These are phyloP conservation scores for Solanum chmielewskii DNA, from an alignment of 257 asterid species.

Conservation along the genomic window DNA sequence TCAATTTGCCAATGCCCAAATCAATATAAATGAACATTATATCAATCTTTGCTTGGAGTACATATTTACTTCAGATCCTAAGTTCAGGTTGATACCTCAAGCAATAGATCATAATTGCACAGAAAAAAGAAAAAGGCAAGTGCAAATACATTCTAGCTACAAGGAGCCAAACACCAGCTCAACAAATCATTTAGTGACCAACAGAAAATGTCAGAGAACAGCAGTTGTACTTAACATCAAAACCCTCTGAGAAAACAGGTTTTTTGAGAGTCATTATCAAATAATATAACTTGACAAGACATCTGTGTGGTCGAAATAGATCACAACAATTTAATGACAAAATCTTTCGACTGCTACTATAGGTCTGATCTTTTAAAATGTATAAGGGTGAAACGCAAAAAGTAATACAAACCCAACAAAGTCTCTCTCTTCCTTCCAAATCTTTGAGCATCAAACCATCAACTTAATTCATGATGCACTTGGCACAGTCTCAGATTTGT, in stretches of 20 bases:
- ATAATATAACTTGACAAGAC: neutral
- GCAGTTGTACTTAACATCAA: neutral
- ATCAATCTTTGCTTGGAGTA: neutral
- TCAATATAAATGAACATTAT: neutral
- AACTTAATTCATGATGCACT: constrained; percentile 6
- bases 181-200: neutral
- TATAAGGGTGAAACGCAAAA: neutral
- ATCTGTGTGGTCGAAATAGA: neutral
- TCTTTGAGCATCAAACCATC: neutral
- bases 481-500: constrained; percentile 28
- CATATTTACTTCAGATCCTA: neutral
- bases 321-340: neutral
- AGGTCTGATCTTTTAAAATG: neutral
- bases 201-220: neutral
- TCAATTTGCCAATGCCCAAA: neutral
- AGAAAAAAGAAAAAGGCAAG: neutral
- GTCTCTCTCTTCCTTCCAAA: neutral
- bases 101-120: neutral
- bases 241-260: constrained; percentile 20
- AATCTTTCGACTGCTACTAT: neutral
- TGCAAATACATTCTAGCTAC: neutral
- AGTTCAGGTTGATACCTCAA: neutral
- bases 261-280: neutral
- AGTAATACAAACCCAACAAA: neutral
- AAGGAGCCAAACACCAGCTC: neutral